Evolutionary conservation across 2,329 filamentous ascomycete genomes (phyloP).

Genomic region (Aspergillus amoenus): DNA sequence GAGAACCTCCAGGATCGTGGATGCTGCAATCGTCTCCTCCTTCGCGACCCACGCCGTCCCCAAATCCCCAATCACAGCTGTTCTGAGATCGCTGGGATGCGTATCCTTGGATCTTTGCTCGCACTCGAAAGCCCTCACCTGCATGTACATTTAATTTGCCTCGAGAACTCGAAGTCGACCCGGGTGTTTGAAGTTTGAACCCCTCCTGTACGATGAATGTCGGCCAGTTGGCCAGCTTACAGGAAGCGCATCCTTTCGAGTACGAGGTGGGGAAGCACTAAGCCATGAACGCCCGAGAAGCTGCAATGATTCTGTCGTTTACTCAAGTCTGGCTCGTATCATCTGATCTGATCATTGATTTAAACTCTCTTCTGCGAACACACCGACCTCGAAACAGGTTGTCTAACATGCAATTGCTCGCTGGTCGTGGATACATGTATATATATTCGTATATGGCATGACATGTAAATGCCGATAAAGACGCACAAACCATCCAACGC

Average conservation of each 20-base stretch:
- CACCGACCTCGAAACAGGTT: background rate
- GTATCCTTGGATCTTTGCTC: background rate
- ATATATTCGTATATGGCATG: too few species aligned
- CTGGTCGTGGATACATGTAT: background rate
- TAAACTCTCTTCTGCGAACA: background rate
- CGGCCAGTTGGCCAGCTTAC: conserved; percentile 8
- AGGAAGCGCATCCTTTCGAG: background rate
- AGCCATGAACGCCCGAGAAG: background rate
- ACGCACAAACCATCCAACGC: background rate
- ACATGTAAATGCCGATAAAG: background rate
- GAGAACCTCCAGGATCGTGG: background rate
- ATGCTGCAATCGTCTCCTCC: background rate
- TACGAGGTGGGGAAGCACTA: conserved; percentile 1
- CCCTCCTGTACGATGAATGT: background rate
- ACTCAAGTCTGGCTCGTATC: background rate
- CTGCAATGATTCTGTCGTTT: background rate
- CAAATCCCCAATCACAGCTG: background rate
- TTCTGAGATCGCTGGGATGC: conserved; percentile 1
- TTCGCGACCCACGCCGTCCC: background rate
- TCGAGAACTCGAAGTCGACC: background rate
- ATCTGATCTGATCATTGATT: background rate
- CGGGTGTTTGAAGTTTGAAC: background rate
- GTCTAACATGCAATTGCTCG: background rate
- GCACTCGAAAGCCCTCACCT: background rate
- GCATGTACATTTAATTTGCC: background rate